Base-by-base conservation (phyloP, 768 basidiomycete species). In the Boletales sp. region DNA sequence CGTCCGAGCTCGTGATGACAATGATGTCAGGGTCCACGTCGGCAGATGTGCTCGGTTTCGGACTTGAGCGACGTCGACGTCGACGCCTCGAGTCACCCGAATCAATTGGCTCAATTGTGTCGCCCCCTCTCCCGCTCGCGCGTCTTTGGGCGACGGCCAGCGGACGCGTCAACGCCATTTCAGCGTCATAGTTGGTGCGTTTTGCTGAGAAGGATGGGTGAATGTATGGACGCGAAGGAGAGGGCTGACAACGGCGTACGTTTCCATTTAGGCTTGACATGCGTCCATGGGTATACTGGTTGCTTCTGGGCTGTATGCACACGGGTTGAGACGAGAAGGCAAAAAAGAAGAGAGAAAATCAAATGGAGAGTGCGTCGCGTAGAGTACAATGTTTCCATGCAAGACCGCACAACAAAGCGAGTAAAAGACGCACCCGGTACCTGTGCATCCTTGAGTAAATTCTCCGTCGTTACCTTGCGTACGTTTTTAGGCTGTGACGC, bases 1-100 rank as follows among this genome's bases (percentile, higher is more conserved):
- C 55, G 4, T 61, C 67, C 4, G 66, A 67, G 43, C 65, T 69
- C 7, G 40, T 43, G 15, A 68, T 58, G 29, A 69, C 2, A 47
- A 68, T 67, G 11, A 56, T 51, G 27, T 61, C 56, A 6, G 24
- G 24, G 7, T 57, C 42, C 15, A 31, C 18, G 37, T 12, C 50
- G 8, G 35, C 38, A 4, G 1, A 13, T 11, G 15, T 10, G 17
- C 14, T 45, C 13, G 40, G 29, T 5, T 27, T 40, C 18, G 19
- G 14, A 44, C 32, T 19, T 34, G 53, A 12, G 9, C 43, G 60
- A 38, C 47, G 40, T 1, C 48, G 58, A 30, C 18, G 40, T 11
- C 19, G 50, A 35, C 39, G 45, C 3, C 8, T 14, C 24, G 54
- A 38, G 15, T 55, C 63, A 24, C 56, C 48, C 40, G 63, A 69